Conservation (phyloP, 1,284 basidiomycete species). For the Boletus smithii region DNA sequence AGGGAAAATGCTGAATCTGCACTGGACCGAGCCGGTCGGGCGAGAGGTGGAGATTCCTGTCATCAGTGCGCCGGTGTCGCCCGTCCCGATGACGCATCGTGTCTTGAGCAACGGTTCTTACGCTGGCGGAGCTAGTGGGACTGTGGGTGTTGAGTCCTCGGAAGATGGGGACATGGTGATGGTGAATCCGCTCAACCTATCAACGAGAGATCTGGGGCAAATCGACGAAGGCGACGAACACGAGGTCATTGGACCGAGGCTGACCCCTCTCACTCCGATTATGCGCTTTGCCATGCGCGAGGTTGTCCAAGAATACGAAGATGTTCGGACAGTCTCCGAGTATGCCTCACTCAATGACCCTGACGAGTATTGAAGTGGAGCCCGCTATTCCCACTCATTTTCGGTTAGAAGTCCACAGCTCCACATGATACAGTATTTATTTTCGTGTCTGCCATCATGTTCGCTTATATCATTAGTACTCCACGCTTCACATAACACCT, state of each 20-base stretch:
- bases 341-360: slow-evolving; percentile 69
- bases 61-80: slow-evolving; percentile 26
- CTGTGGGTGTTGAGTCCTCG: slow-evolving; percentile 34
- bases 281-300: slow-evolving; percentile 77
- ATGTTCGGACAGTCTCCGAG: slow-evolving; percentile 66
- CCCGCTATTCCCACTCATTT: not conserved
- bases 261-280: slow-evolving; percentile 72
- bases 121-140: slow-evolving; percentile 34
- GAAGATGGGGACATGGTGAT: slow-evolving; percentile 50
- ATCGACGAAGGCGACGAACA: slow-evolving; percentile 36
- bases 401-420: not conserved
- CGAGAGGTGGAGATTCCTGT: slow-evolving; percentile 28
- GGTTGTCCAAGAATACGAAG: slow-evolving; percentile 75
- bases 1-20: slow-evolving; percentile 66
- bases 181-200: slow-evolving; percentile 35
- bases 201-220: slow-evolving; percentile 37
- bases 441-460: slow-evolving; percentile 2
- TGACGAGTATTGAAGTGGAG: slow-evolving; percentile 70
- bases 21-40: slow-evolving; percentile 71
- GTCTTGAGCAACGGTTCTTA: slow-evolving; percentile 32
- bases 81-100: slow-evolving; percentile 27
- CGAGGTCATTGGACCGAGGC: slow-evolving; percentile 64
- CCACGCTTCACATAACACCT: slow-evolving; percentile 1
- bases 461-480: slow-evolving; percentile 5
- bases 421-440: slow-evolving; percentile 15